Conservation (phyloP, 495 filamentous ascomycete genomes). For the Aspergillus ellipticus region DNA sequence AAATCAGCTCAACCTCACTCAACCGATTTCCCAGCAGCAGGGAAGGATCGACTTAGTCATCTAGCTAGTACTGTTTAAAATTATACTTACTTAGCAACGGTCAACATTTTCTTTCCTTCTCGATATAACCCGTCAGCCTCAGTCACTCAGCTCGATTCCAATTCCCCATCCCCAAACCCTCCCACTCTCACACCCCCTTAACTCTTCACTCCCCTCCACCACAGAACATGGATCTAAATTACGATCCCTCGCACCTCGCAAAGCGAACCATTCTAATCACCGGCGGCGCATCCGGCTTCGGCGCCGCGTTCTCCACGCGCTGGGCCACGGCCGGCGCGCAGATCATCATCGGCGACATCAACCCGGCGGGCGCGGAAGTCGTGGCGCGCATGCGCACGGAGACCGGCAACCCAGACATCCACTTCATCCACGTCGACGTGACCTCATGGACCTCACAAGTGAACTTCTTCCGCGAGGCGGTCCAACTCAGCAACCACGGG, state of each 20-base stretch:
- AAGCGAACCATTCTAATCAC: background rate
- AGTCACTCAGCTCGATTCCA: too few relatives aligned
- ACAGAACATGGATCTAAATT: background rate
- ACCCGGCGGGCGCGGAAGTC: background rate
- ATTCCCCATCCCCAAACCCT: too few relatives aligned
- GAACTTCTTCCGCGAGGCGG: background rate
- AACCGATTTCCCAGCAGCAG: too few relatives aligned
- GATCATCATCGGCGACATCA: constrained; percentile 1
- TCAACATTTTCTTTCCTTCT: too few relatives aligned
- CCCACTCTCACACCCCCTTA: too few relatives aligned
- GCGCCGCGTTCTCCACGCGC: background rate
- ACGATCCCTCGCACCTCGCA: background rate
- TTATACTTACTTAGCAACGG: too few relatives aligned
- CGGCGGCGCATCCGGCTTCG: background rate
- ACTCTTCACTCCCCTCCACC: too few relatives aligned
- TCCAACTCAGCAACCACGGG: background rate
- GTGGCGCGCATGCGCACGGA: background rate
- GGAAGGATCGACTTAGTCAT: too few relatives aligned
- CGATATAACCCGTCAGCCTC: too few relatives aligned
- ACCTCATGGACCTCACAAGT: background rate
- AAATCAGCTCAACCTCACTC: too few relatives aligned
- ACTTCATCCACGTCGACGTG: background rate
- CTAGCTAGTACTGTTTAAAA: too few relatives aligned
- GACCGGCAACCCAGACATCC: background rate
- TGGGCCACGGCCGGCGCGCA: background rate